These are phyloP conservation scores for Umbilicus rupestris DNA, from an alignment of 164 flowering plant species.

Conservation along the genomic window DNA sequence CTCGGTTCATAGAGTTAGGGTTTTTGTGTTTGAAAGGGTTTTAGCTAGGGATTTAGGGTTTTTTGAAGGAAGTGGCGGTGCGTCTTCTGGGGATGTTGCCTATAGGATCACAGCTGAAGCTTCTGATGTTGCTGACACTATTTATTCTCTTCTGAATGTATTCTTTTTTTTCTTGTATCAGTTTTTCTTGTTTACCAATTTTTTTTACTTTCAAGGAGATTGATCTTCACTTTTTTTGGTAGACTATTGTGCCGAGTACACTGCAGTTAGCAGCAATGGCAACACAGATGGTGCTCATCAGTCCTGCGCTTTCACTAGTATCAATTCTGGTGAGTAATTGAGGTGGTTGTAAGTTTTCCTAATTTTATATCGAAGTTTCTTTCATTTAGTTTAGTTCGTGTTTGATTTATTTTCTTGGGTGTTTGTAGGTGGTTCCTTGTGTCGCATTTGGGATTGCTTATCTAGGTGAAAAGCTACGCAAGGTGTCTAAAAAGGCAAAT, in stretches of 20 bases:
- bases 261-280: slow-evolving; percentile 81
- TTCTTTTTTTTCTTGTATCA: slow-evolving; percentile 11
- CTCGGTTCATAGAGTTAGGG: slow-evolving; percentile 40
- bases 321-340: slow-evolving; percentile 48
- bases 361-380: background rate
- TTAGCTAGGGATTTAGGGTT: slow-evolving; percentile 68
- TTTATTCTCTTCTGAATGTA: slow-evolving; percentile 68
- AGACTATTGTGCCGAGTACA: slow-evolving; percentile 64
- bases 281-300: slow-evolving; percentile 65
- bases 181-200: background rate
- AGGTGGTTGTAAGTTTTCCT: background rate
- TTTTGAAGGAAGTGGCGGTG: slow-evolving; percentile 56
- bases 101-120: slow-evolving; percentile 86
- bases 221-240: slow-evolving; percentile 1
- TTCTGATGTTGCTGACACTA: slow-evolving; percentile 67
- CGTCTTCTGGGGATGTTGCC: slow-evolving; percentile 68
- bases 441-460: slow-evolving; percentile 47
- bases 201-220: background rate
- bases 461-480: slow-evolving; percentile 71
- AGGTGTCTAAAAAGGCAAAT: slow-evolving; percentile 58
- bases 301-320: slow-evolving; percentile 54
- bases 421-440: slow-evolving; percentile 59
- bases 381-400: background rate
- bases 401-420: slow-evolving; percentile 5
- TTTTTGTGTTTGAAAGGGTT: slow-evolving; percentile 52